Base-by-base conservation (phyloP, 192 early-diverging fungal species). In the Backusella luteola region DNA sequence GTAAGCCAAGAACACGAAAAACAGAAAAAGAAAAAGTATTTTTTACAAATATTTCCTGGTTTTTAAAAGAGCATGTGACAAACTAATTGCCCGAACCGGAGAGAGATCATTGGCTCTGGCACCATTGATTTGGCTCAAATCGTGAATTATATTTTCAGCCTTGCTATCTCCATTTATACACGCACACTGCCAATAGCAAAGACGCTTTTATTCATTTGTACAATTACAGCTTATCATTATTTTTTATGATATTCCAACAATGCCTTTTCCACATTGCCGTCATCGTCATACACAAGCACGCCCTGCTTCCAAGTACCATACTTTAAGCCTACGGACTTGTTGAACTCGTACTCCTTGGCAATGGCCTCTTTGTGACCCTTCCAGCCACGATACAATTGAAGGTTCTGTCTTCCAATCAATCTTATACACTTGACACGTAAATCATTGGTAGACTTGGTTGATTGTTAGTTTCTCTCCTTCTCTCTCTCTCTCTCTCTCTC, bases 311-410 rank as follows among this genome's bases (percentile, higher is more conserved):
- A 97, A 46, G 87, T 84, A 6, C 89, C 90, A 75, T 89, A 85
- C 72, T 88, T 86, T 42, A 94, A 75, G 15, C 93, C 95, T 73
- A 96, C 92, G 1, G 88, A 89, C 79, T 94, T 94, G 77, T 97
- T 96, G 29, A 88, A 81, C 63, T 93, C 91, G 79, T 91, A 96
- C 72, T 96, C 93, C 41, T 81, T 77, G 66, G 84, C 81, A 26
- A 96, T 92, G 34, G 83, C 91, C 26, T 88, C 87, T 42, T 83
- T 90, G 75, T 88, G 84, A 12, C 94, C 95, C 77, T 89, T 92
- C 95, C 95, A 97, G 67, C 88, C 93, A 74, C 91, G 90, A 82
- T 96, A 96, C 44, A 93, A 83, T 79, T 96, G 94, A 38, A 95
- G 82, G 73, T 96, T 96, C 71, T 96, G 95, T 35, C 95, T 87